Conservation (phyloP, 2,329 filamentous ascomycete genomes). For the Penicillium sp. region DNA sequence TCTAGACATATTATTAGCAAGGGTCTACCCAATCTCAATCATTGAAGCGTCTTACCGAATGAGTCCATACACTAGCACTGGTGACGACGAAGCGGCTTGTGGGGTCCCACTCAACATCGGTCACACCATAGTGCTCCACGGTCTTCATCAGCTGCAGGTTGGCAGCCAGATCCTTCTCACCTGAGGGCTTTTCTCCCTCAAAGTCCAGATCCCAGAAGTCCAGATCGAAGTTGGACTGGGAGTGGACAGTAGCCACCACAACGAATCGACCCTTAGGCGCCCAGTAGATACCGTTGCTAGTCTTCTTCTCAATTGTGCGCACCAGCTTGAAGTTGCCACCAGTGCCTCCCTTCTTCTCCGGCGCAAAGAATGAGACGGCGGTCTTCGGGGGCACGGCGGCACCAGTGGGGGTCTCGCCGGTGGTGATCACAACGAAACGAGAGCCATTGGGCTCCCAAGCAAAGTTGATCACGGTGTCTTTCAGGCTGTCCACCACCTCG, state of each 20-base stretch:
- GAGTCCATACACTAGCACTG: conserved; percentile 92
- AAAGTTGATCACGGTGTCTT: conserved; percentile 99
- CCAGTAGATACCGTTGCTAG: conserved; percentile 99
- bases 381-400: conserved; percentile 89
- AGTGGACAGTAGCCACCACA: conserved; percentile 85
- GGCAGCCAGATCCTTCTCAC: conserved; percentile 86
- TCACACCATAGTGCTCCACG: conserved; percentile 93
- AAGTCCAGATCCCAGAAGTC: conserved; percentile 98
- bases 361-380: conserved; percentile 89
- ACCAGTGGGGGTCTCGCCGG: conserved; percentile 70
- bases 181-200: conserved; percentile 90
- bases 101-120: conserved; percentile 96
- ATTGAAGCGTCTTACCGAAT: conserved; percentile 86
- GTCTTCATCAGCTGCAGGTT: conserved; percentile 94
- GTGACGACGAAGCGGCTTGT: conserved; percentile 91
- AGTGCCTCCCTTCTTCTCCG: conserved; percentile 82
- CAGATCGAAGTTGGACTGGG: conserved; percentile 86
- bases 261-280: conserved; percentile 93
- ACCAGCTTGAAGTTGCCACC: conserved; percentile 95
- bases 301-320: conserved; percentile 95
- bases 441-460: conserved; percentile 98
- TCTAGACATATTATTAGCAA: conserved; percentile 49
- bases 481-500: conserved; percentile 94
- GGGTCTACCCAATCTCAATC: too few species aligned
- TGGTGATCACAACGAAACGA: conserved; percentile 94